Percentiles rank a stretch among this genome's conserved stretches.
These are phyloP conservation scores for Ceratocystis cacaofunesta DNA, from an alignment of 2,329 filamentous ascomycete species.

Conservation along the genomic window DNA sequence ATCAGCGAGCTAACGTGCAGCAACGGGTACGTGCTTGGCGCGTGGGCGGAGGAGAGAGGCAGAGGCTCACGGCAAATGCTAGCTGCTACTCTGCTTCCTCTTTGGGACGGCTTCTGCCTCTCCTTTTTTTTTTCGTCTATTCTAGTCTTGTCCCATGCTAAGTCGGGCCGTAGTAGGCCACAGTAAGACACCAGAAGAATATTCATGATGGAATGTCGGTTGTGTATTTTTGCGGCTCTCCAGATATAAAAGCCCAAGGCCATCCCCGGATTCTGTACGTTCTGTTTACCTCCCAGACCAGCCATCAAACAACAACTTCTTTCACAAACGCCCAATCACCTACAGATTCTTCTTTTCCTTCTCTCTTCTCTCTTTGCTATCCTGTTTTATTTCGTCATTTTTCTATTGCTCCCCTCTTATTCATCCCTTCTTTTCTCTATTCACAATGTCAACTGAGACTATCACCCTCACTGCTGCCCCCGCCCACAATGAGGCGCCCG, in stretches of 20 bases:
- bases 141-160: not conserved
- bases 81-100: not conserved
- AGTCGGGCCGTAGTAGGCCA: not conserved
- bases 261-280: not conserved
- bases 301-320: not conserved
- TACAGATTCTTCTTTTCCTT: not conserved
- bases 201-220: conserved; percentile 2
- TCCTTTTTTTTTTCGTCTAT: not conserved
- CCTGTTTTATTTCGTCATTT: not conserved
- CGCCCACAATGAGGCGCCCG: not conserved
- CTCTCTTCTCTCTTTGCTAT: not conserved
- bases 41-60: not conserved
- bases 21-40: too few relatives aligned
- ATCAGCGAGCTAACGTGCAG: not conserved
- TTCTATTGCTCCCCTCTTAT: not conserved
- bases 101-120: not conserved
- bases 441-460: conserved; percentile 7
- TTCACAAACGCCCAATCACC: not conserved
- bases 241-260: conserved; percentile 9
- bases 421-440: not conserved
- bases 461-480: conserved; percentile 7
- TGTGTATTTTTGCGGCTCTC: conserved; percentile 12
- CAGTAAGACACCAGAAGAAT: not conserved
- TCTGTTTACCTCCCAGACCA: not conserved
- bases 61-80: not conserved